phyloP scores from a whole-genome alignment of 129 eudicot genomes.

The Dittrichia graveolens region DNA sequence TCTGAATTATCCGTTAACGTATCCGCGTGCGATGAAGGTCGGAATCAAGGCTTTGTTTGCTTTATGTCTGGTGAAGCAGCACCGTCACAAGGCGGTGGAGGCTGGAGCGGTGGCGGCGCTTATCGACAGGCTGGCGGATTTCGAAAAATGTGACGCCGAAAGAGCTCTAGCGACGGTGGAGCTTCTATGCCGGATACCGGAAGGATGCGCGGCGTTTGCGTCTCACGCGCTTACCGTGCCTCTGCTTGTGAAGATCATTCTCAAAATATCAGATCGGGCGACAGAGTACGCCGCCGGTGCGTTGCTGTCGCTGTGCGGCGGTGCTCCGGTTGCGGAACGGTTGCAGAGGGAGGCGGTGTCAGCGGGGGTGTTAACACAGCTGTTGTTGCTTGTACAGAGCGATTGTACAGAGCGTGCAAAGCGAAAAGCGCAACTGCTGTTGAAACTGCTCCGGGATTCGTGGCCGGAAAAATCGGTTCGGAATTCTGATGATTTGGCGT shows the following conservation, averaged over 20 bases:
- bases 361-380: slow-evolving; percentile 85
- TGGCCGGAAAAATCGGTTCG: slow-evolving; percentile 77
- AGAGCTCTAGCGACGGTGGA: slow-evolving; percentile 91
- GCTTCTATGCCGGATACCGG: slow-evolving; percentile 70
- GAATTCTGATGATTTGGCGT: slow-evolving; percentile 67
- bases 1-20: slow-evolving; percentile 52
- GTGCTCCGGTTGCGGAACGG: slow-evolving; percentile 54
- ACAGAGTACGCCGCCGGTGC: slow-evolving; percentile 97
- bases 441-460: slow-evolving; percentile 79
- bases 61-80: slow-evolving; percentile 72
- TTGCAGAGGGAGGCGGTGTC: slow-evolving; percentile 77
- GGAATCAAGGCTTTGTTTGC: slow-evolving; percentile 87
- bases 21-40: slow-evolving; percentile 73
- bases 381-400: slow-evolving; percentile 84
- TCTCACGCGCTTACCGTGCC: slow-evolving; percentile 80
- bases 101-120: slow-evolving; percentile 85
- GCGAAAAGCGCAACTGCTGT: slow-evolving; percentile 88
- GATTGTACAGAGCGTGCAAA: slow-evolving; percentile 93
- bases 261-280: slow-evolving; percentile 81
- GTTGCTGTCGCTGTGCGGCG: slow-evolving; percentile 56
- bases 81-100: slow-evolving; percentile 81
- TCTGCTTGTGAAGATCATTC: slow-evolving; percentile 60
- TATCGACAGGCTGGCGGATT: slow-evolving; percentile 59
- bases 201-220: slow-evolving; percentile 76
- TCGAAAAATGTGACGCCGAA: slow-evolving; percentile 89